These are phyloP conservation scores for Rhynchospora pubera DNA, from an alignment of 176 grass and related monocot species.

Conservation along the genomic window DNA sequence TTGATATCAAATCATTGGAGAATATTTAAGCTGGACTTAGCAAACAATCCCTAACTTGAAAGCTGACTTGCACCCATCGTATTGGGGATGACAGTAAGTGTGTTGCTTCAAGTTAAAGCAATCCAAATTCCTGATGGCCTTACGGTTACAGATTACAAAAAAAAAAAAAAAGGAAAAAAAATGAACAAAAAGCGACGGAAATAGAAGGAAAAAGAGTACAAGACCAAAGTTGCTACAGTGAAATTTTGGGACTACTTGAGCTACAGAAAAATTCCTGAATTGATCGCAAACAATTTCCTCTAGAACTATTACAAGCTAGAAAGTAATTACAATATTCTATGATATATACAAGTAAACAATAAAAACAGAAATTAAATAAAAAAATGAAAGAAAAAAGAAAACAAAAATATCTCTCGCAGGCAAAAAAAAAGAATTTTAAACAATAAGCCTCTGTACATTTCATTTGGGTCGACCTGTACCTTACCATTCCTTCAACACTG, in stretches of 20 bases:
- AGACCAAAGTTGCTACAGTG: neutral
- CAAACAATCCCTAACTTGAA: neutral
- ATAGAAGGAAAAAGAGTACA: neutral
- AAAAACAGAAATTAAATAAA: neutral
- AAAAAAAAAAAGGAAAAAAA: neutral
- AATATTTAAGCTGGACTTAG: neutral
- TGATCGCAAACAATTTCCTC: neutral
- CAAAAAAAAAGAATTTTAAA: conserved; percentile 5
- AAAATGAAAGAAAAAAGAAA: neutral
- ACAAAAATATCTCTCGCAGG: neutral
- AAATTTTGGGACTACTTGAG: neutral
- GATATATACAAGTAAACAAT: conserved; percentile 5
- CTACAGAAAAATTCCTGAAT: neutral
- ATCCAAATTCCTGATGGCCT: neutral
- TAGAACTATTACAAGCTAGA: neutral
- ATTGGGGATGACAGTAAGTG: neutral
- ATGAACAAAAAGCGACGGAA: neutral
- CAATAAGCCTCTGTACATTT: conserved; percentile 8
- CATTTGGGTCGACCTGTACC: neutral
- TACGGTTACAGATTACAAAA: neutral
- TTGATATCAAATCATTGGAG: neutral
- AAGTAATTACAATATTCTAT: conserved; percentile 3
- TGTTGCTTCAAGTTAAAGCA: neutral
- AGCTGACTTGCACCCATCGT: neutral
- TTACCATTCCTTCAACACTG: neutral